Evolutionary conservation across 441 rosid species (phyloP).

Genomic region (Breynia disticha): DNA sequence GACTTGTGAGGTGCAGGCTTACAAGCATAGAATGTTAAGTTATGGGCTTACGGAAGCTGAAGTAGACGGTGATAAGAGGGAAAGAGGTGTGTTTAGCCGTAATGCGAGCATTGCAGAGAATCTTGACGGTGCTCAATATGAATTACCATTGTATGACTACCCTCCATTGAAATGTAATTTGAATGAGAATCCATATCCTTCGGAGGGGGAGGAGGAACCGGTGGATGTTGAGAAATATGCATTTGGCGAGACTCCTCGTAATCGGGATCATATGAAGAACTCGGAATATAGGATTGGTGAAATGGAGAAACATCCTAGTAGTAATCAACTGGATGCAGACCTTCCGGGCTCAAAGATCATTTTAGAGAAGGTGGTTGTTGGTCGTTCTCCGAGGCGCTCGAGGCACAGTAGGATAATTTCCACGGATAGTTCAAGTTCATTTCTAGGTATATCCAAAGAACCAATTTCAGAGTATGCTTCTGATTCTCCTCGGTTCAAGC

Average conservation of each 20-base stretch:
- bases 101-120: slow-evolving; percentile 34
- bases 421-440: slow-evolving; percentile 50
- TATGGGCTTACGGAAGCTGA: slow-evolving; percentile 66
- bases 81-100: slow-evolving; percentile 19
- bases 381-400: slow-evolving; percentile 56
- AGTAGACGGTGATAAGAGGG: slow-evolving; percentile 46
- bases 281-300: slow-evolving; percentile 62
- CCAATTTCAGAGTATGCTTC: slow-evolving; percentile 23
- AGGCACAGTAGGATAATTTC: slow-evolving; percentile 52
- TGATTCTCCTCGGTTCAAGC: slow-evolving; percentile 54
- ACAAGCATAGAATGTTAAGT: slow-evolving; percentile 91
- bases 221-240: slow-evolving; percentile 72
- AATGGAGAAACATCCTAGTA: slow-evolving; percentile 69
- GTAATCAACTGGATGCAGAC: slow-evolving; percentile 37
- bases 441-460: slow-evolving; percentile 35
- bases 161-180: slow-evolving; percentile 67
- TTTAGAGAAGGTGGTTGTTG: slow-evolving; percentile 66
- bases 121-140: slow-evolving; percentile 32
- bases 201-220: slow-evolving; percentile 53
- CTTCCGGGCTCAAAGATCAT: slow-evolving; percentile 33
- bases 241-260: slow-evolving; percentile 49
- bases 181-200: slow-evolving; percentile 41
- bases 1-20: slow-evolving; percentile 75
- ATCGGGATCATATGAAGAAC: slow-evolving; percentile 43
- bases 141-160: slow-evolving; percentile 47